A percentile compares a stretch with the other conserved stretches of the same genome.
These are phyloP conservation scores for Mycena epipterygia DNA, from an alignment of 768 basidiomycete species.

Conservation along the genomic window DNA sequence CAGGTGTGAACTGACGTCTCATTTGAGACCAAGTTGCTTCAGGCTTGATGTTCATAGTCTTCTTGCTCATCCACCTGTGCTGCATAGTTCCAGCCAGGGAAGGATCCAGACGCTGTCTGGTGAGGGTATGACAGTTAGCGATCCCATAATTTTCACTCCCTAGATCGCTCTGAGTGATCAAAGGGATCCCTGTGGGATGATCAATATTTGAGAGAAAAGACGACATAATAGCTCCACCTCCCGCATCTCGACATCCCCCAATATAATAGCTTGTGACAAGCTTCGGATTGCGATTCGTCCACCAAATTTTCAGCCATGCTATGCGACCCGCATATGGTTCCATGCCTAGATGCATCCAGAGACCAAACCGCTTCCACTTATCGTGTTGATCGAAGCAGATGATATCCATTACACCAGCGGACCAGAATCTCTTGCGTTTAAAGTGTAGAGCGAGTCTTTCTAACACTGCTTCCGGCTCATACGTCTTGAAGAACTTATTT, in stretches of 20 bases:
- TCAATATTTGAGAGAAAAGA: not conserved
- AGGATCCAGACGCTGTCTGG: constrained; percentile 57
- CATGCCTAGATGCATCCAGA: constrained; percentile 48
- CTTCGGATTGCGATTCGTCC: constrained; percentile 53
- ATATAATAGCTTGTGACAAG: constrained; percentile 49
- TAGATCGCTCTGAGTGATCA: constrained; percentile 59
- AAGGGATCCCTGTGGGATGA: constrained; percentile 47
- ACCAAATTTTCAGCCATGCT: constrained; percentile 58
- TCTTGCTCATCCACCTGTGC: constrained; percentile 53
- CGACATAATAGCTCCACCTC: constrained; percentile 6
- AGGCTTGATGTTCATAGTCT: constrained; percentile 56
- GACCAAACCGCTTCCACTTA: constrained; percentile 58
- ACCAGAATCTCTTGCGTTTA: constrained; percentile 47
- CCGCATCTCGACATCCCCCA: constrained; percentile 38
- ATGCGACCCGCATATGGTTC: constrained; percentile 52
- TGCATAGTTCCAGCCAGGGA: constrained; percentile 51
- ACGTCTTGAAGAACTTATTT: not conserved
- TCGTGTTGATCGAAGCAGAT: constrained; percentile 60
- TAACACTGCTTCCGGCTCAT: constrained; percentile 41
- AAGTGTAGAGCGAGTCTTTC: constrained; percentile 38
- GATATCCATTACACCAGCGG: constrained; percentile 58
- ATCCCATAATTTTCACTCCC: constrained; percentile 59
- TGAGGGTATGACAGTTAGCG: constrained; percentile 58
- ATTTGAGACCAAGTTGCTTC: constrained; percentile 59
- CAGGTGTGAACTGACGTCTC: constrained; percentile 45